Conservation (phyloP, 2,329 filamentous ascomycete genomes). For the Claviceps maximensis region DNA sequence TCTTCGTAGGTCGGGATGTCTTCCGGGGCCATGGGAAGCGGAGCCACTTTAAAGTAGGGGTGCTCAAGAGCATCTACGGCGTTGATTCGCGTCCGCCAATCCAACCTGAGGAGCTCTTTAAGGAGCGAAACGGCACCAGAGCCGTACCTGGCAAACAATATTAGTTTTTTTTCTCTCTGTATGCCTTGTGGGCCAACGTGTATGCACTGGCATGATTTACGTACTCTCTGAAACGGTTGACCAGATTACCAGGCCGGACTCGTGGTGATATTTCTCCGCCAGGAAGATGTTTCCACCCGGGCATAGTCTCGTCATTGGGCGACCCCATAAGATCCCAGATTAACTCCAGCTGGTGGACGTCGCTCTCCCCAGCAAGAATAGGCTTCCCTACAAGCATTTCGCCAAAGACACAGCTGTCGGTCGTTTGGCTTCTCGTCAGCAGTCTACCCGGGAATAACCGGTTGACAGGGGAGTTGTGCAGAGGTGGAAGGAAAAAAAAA, state of each 20-base stretch:
- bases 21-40: slow-evolving; percentile 66
- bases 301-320: slow-evolving; percentile 84
- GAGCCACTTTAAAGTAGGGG: slow-evolving; percentile 72
- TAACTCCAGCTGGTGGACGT: slow-evolving; percentile 77
- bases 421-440: slow-evolving; percentile 9
- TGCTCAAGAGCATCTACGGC: slow-evolving; percentile 89
- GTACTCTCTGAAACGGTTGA: slow-evolving; percentile 62
- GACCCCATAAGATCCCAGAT: slow-evolving; percentile 90
- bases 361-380: slow-evolving; percentile 80
- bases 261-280: slow-evolving; percentile 65
- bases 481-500: neutral
- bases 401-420: slow-evolving; percentile 83
- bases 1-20: slow-evolving; percentile 90
- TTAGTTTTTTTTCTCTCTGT: neutral
- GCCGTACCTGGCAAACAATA: slow-evolving; percentile 36
- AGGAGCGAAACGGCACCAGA: slow-evolving; percentile 66
- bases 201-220: slow-evolving; percentile 6
- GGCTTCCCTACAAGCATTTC: slow-evolving; percentile 95
- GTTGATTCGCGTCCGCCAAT: slow-evolving; percentile 82
- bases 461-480: neutral
- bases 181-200: neutral
- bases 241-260: slow-evolving; percentile 49
- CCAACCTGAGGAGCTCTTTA: slow-evolving; percentile 69
- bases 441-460: neutral
- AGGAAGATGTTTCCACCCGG: slow-evolving; percentile 72